Percentiles rank a stretch among this genome's conserved stretches.
phyloP scores from a whole-genome alignment of 2,329 filamentous ascomycete species.

The Dryadomyces quercus-mongolicae region DNA sequence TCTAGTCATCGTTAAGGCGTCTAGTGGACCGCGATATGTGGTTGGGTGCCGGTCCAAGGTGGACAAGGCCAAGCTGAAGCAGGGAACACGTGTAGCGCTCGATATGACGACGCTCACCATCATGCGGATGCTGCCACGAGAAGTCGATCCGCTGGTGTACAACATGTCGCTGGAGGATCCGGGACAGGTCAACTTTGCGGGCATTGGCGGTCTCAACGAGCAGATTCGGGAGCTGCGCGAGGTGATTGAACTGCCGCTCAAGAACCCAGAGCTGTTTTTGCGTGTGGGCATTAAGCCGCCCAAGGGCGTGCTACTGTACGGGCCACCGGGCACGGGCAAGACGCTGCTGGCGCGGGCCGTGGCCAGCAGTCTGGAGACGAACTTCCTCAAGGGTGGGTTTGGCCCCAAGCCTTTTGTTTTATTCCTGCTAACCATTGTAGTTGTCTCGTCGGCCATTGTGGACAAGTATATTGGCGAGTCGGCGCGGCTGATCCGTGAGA shows the following conservation, averaged over 20 bases:
- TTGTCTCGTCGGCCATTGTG: conserved; percentile 96
- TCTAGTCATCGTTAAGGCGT: conserved; percentile 94
- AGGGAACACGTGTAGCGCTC: conserved; percentile 91
- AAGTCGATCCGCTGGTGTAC: conserved; percentile 97
- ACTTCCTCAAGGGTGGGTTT: conserved; percentile 78
- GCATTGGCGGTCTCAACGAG: conserved; percentile 94
- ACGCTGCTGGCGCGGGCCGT: conserved; percentile 89
- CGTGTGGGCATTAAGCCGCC: conserved; percentile 97
- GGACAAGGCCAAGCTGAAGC: conserved; percentile 93
- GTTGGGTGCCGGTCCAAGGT: conserved; percentile 98
- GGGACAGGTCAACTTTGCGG: conserved; percentile 92
- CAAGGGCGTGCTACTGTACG: conserved; percentile 92
- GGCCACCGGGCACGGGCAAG: conserved; percentile 93
- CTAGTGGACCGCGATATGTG: conserved; percentile 92
- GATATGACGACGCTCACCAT: conserved; percentile 99
- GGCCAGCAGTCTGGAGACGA: conserved; percentile 91
- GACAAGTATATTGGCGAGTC: conserved; percentile 99
- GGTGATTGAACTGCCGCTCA: conserved; percentile 93
- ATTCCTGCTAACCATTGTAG: conserved; percentile 30
- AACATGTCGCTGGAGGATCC: conserved; percentile 99
- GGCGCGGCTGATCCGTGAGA: conserved; percentile 90
- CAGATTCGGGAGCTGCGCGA: conserved; percentile 96
- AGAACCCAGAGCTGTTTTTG: conserved; percentile 96
- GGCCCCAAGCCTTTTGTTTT: neutral
- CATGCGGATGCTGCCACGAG: conserved; percentile 98